Evolutionary conservation across 768 basidiomycete genomes (phyloP).

Genomic region (Trametes punicea): DNA sequence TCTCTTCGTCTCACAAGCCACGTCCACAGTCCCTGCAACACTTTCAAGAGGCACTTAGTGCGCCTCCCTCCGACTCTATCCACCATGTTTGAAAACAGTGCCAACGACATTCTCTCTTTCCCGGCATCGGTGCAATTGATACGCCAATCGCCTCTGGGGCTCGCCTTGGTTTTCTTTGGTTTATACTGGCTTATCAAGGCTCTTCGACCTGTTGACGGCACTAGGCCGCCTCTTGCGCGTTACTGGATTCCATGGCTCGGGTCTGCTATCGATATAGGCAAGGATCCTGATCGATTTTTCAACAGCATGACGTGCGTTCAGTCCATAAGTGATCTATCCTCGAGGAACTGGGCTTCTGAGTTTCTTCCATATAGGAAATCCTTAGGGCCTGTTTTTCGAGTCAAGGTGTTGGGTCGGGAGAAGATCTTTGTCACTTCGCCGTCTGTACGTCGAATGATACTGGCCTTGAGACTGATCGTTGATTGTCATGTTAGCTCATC

Average conservation of each 20-base stretch:
- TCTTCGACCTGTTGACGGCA: neutral
- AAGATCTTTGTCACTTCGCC: conserved; percentile 25
- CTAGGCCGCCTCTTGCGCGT: conserved; percentile 17
- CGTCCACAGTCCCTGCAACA: neutral
- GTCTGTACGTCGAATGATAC: conserved; percentile 2
- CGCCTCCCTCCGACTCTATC: neutral
- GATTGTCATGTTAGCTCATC: conserved; percentile 9
- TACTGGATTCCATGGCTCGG: conserved; percentile 26
- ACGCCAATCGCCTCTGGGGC: conserved; percentile 4
- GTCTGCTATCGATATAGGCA: conserved; percentile 20
- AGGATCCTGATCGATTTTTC: conserved; percentile 24
- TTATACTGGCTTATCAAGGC: conserved; percentile 8
- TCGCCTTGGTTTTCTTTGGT: conserved; percentile 1
- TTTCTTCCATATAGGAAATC: conserved; percentile 7
- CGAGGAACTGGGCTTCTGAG: no score
- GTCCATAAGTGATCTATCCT: no score
- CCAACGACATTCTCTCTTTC: neutral
- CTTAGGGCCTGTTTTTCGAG: conserved; percentile 23
- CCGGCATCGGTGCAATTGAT: neutral
- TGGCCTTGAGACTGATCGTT: neutral
- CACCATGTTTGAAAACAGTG: neutral
- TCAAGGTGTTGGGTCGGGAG: conserved; percentile 19
- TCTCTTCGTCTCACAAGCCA: no score
- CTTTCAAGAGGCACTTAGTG: neutral
- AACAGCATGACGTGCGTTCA: conserved; percentile 15